Evolutionary conservation across 306 rosid genomes (phyloP), one percentile per base, ranked within the genome.

Genomic region (Casuarina equisetifolia): DNA sequence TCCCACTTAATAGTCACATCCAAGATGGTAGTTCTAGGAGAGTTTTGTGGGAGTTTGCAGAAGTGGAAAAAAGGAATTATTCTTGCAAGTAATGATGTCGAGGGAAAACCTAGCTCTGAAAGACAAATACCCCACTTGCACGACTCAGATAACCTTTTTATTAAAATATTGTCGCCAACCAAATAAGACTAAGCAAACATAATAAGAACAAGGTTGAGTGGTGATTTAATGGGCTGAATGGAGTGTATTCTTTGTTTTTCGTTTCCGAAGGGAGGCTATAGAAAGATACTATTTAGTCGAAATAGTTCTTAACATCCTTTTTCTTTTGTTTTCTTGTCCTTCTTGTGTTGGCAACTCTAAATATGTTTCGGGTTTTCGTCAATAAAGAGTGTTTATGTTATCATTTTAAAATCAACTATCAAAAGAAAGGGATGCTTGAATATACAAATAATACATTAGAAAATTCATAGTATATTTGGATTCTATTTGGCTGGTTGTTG

Each of bases 71-170:
- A 63, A 63, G 13, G 7, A 13, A 16, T 17, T 63, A 63, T 19
- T 63, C 20, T 3, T 20, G 1, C 9, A 13, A 6, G 25, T 38
- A 40, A 46, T 19, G 83, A 81, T 62, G 84, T 52, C 57, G 74
- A 76, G 13, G n/a, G 44, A 46, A 70, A 62, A 81, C 53, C 53
- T 70, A 68, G 38, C 17, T 62, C 51, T 15, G 50, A 43, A 54
- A 55, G 58, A 72, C 12, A 35, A n/a, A 25, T n/a, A 49, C 44
- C 57, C 79, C 66, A 10, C 52, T 58, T 46, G 44, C 20, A 49
- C 8, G 43, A 79, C 19, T 66, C 67, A 44, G 83, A 79, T 70
- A n/a, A 74, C 36, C 43, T 32, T 77, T 75, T 43, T 19, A 13
- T 66, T 19, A 17, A 50, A 67, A 9, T 42, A 76, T 12, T 5